Evolutionary conservation across 208 protist genomes (phyloP).

Genomic region (Acanthamoeba lenticulata): DNA sequence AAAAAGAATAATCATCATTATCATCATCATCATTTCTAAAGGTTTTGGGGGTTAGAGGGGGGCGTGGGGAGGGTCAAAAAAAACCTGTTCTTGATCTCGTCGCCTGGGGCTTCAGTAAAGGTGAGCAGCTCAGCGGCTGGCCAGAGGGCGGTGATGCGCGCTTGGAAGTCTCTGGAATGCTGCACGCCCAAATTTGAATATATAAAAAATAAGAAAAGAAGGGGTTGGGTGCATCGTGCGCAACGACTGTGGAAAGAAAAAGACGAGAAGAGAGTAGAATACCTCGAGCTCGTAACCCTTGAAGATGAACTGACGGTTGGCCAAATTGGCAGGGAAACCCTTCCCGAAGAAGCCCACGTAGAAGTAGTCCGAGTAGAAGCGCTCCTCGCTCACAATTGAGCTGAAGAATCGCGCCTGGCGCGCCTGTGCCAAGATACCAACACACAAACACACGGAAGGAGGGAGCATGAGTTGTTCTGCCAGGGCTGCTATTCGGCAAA

Average conservation of each 20-base stretch:
- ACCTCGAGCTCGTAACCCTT: slow-evolving; percentile 79
- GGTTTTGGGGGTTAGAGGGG: no score
- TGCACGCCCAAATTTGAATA: neutral
- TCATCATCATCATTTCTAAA: no score
- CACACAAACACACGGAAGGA: no score
- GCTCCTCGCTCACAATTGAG: slow-evolving; percentile 73
- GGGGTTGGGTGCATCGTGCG: neutral
- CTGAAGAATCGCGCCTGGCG: slow-evolving; percentile 73
- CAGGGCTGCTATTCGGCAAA: no score
- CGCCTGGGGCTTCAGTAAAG: slow-evolving; percentile 59
- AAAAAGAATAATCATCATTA: neutral
- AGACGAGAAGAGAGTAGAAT: slow-evolving; percentile 46
- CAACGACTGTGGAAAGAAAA: neutral
- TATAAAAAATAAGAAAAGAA: slow-evolving; percentile 67
- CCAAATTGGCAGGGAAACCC: slow-evolving; percentile 71
- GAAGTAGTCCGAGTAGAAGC: slow-evolving; percentile 83
- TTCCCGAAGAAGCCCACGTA: slow-evolving; percentile 78
- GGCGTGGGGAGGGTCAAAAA: neutral
- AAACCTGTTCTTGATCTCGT: slow-evolving; percentile 56
- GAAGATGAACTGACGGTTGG: slow-evolving; percentile 80
- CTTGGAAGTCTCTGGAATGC: slow-evolving; percentile 57
- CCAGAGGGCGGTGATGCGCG: slow-evolving; percentile 42
- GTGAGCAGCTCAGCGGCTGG: slow-evolving; percentile 48
- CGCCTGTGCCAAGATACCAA: neutral
- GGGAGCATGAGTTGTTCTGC: neutral